A percentile compares a stretch with the other conserved stretches of the same genome.
phyloP scores from a whole-genome alignment of 2,329 filamentous ascomycete genomes.

The Penicillium sclerotigenum region DNA sequence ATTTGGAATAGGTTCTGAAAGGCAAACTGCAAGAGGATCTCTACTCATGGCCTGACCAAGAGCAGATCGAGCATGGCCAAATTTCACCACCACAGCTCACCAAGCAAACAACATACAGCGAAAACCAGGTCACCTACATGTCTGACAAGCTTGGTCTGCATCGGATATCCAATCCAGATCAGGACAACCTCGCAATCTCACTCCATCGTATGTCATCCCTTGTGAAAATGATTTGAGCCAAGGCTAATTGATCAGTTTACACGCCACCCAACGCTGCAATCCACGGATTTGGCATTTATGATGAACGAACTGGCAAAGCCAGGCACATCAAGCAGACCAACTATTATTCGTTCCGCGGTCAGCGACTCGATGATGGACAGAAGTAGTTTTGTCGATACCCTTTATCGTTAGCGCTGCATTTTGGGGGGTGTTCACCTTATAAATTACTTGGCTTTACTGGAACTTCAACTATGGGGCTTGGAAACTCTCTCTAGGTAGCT shows the following conservation, averaged over 20 bases:
- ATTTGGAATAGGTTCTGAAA: slow-evolving; percentile 59
- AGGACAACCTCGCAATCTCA: slow-evolving; percentile 73
- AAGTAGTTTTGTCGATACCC: not conserved
- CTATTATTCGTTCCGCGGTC: slow-evolving; percentile 64
- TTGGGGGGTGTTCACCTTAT: not conserved
- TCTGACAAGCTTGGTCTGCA: slow-evolving; percentile 83
- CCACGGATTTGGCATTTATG: slow-evolving; percentile 77
- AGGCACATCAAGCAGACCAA: slow-evolving; percentile 68
- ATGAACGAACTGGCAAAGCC: slow-evolving; percentile 69
- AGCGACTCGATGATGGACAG: slow-evolving; percentile 26
- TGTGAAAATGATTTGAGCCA: not conserved
- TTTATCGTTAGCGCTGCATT: not conserved
- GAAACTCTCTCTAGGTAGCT: not conserved
- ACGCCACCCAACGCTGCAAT: slow-evolving; percentile 85
- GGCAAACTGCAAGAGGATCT: slow-evolving; percentile 77
- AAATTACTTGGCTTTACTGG: not conserved
- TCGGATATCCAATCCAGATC: slow-evolving; percentile 71
- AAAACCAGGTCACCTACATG: slow-evolving; percentile 84
- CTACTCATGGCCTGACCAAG: slow-evolving; percentile 65
- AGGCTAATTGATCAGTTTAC: slow-evolving; percentile 54
- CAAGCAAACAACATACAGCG: slow-evolving; percentile 63
- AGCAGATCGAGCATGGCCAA: slow-evolving; percentile 46
- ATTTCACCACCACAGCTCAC: slow-evolving; percentile 59
- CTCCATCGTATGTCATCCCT: slow-evolving; percentile 61
- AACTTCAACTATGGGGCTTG: not conserved